Evolutionary conservation across 352 stramenopile genomes (phyloP).

Genomic region (Globisporangium megalacanthum): DNA sequence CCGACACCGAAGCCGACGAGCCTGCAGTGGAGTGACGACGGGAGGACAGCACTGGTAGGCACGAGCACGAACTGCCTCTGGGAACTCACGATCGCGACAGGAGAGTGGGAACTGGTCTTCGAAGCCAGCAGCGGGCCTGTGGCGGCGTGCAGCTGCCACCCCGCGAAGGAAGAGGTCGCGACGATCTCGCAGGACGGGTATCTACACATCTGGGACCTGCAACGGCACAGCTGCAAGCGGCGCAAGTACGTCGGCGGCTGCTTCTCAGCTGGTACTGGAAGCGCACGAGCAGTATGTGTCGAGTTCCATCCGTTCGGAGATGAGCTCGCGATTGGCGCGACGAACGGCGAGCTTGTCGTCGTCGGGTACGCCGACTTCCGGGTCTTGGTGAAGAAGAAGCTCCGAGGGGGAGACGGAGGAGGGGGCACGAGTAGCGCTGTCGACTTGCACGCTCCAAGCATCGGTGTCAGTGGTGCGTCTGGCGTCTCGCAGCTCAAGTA

Average conservation of each 20-base stretch:
- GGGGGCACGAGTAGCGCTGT: constrained; percentile 6
- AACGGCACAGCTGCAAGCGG: constrained; percentile 29
- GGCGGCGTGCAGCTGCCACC: constrained; percentile 29
- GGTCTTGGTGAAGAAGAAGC: constrained; percentile 34
- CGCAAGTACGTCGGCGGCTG: constrained; percentile 25
- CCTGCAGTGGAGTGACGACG: constrained; percentile 52
- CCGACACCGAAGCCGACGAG: constrained; percentile 39
- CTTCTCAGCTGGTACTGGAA: constrained; percentile 6
- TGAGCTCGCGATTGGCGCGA: constrained; percentile 48
- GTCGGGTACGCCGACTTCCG: constrained; percentile 32
- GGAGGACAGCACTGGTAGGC: constrained; percentile 37
- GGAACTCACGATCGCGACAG: constrained; percentile 39
- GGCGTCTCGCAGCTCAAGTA: constrained; percentile 44
- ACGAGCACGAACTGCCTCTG: constrained; percentile 61
- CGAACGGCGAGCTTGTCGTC: constrained; percentile 45
- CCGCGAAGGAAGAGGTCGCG: constrained; percentile 33
- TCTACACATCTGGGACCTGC: constrained; percentile 51
- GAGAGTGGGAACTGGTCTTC: constrained; percentile 49
- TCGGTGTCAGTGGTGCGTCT: too few relatives aligned
- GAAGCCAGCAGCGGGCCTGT: constrained; percentile 42
- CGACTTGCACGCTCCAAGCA: neutral
- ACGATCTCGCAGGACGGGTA: constrained; percentile 49
- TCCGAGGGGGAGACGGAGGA: constrained; percentile 16
- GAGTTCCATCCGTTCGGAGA: constrained; percentile 48
- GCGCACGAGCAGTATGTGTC: constrained; percentile 37